Conservation (phyloP, 768 basidiomycete genomes). For the Phanerochaete carnosa region DNA sequence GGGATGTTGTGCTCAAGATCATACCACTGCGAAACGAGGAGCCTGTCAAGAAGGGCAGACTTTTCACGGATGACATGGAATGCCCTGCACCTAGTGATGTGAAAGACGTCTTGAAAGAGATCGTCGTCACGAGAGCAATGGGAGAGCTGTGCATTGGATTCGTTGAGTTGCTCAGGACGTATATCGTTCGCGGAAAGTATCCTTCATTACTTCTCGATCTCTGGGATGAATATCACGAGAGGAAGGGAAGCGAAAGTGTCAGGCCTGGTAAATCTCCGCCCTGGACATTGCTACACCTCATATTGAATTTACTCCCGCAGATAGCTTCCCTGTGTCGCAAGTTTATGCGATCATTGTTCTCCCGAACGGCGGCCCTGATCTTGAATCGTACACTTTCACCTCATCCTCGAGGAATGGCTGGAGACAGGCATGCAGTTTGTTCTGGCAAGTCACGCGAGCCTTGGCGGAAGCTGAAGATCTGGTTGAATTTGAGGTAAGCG, state of each 20-base stretch:
- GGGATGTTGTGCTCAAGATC: slow-evolving; percentile 86
- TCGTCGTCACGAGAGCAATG: slow-evolving; percentile 72
- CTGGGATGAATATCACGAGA: slow-evolving; percentile 83
- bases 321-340: slow-evolving; percentile 72
- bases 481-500: slow-evolving; percentile 79
- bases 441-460: slow-evolving; percentile 85
- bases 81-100: slow-evolving; percentile 70
- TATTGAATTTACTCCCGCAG: slow-evolving; percentile 33
- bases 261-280: slow-evolving; percentile 62
- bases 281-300: background rate
- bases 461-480: slow-evolving; percentile 78
- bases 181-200: slow-evolving; percentile 84
- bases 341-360: slow-evolving; percentile 88
- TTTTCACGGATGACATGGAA: slow-evolving; percentile 32
- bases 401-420: slow-evolving; percentile 60
- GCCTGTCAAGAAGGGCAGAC: slow-evolving; percentile 7
- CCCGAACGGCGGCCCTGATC: slow-evolving; percentile 85
- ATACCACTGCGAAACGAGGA: slow-evolving; percentile 68
- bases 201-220: slow-evolving; percentile 71
- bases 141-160: slow-evolving; percentile 77
- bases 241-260: slow-evolving; percentile 79
- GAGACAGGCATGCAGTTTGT: slow-evolving; percentile 83
- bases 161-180: slow-evolving; percentile 75
- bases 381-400: slow-evolving; percentile 79
- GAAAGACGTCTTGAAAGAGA: slow-evolving; percentile 76